Evolutionary conservation across 495 filamentous ascomycete genomes (phyloP).

Genomic region (Penicillium ucsense): DNA sequence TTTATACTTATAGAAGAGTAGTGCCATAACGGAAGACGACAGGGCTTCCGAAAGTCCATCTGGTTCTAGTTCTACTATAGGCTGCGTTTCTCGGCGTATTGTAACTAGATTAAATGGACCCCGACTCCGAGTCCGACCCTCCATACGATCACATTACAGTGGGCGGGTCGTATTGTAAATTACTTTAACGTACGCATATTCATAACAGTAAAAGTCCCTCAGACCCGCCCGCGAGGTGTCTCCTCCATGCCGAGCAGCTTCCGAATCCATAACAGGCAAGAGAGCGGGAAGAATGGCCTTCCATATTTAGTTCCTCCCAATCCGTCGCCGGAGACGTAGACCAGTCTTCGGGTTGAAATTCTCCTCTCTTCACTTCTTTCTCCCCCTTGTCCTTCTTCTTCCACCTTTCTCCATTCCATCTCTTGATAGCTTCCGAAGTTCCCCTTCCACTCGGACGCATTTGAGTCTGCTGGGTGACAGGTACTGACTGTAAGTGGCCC

Average conservation of each 20-base stretch:
- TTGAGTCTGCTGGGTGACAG: too few relatives aligned
- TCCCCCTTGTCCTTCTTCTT: background rate
- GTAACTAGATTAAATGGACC: too few relatives aligned
- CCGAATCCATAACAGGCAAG: background rate
- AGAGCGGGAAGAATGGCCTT: background rate
- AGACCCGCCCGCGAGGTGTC: background rate
- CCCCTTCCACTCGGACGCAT: too few relatives aligned
- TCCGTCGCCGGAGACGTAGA: background rate
- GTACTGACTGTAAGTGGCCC: constrained; percentile 1
- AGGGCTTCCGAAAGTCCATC: too few relatives aligned
- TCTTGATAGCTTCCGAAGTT: too few relatives aligned
- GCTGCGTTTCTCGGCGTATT: too few relatives aligned
- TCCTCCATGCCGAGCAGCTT: background rate
- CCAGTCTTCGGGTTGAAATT: background rate
- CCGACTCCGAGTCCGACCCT: too few relatives aligned
- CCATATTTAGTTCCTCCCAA: background rate
- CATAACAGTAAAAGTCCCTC: constrained; percentile 7
- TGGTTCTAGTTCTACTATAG: too few relatives aligned
- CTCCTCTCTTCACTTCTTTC: constrained; percentile 1
- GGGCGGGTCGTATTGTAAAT: background rate
- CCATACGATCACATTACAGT: too few relatives aligned
- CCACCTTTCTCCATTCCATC: background rate
- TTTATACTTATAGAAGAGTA: too few relatives aligned
- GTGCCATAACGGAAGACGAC: too few relatives aligned
- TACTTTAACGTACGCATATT: background rate